A percentile compares a stretch with the other conserved stretches of the same genome.
Conservation (phyloP, 495 filamentous ascomycete genomes). For the Barbatosphaeria neglecta region DNA sequence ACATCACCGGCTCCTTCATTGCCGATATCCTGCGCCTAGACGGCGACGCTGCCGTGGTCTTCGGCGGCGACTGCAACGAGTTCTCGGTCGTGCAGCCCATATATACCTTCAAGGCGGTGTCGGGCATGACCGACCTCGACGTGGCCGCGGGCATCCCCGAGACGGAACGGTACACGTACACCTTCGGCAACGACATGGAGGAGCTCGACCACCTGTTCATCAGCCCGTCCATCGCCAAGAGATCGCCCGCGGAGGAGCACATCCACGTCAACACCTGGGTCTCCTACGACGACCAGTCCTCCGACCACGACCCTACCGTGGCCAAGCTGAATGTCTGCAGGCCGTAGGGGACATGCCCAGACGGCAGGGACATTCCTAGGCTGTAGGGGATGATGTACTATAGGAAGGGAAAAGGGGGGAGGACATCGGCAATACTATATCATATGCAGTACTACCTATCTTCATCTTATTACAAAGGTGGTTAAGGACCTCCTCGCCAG, state of each 20-base stretch:
- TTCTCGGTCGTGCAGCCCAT: slow-evolving; percentile 44
- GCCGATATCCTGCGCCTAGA: slow-evolving; percentile 30
- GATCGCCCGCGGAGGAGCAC: slow-evolving; percentile 38
- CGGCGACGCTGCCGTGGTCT: slow-evolving; percentile 30
- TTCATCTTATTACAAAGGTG: too few species aligned
- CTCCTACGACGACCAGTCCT: slow-evolving; percentile 26
- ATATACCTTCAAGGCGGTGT: slow-evolving; percentile 25
- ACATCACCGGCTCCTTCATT: slow-evolving; percentile 32
- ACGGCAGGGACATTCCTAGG: too few species aligned
- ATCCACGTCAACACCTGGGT: slow-evolving; percentile 53
- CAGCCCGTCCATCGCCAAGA: slow-evolving; percentile 22
- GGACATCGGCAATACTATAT: background rate
- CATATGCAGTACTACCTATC: too few species aligned
- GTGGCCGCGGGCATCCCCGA: slow-evolving; percentile 27
- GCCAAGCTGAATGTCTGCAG: slow-evolving; percentile 42
- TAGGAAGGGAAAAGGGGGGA: background rate
- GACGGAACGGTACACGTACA: slow-evolving; percentile 49
- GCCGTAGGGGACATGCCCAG: too few species aligned
- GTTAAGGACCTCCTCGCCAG: too few species aligned
- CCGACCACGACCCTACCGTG: slow-evolving; percentile 51
- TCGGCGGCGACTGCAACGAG: slow-evolving; percentile 53
- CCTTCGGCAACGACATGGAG: slow-evolving; percentile 42
- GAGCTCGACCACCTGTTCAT: slow-evolving; percentile 53
- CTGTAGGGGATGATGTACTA: too few species aligned
- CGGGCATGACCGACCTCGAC: slow-evolving; percentile 42